These are phyloP conservation scores for Aspergillus sclerotialis DNA, from an alignment of 2,329 filamentous ascomycete species.

Conservation along the genomic window DNA sequence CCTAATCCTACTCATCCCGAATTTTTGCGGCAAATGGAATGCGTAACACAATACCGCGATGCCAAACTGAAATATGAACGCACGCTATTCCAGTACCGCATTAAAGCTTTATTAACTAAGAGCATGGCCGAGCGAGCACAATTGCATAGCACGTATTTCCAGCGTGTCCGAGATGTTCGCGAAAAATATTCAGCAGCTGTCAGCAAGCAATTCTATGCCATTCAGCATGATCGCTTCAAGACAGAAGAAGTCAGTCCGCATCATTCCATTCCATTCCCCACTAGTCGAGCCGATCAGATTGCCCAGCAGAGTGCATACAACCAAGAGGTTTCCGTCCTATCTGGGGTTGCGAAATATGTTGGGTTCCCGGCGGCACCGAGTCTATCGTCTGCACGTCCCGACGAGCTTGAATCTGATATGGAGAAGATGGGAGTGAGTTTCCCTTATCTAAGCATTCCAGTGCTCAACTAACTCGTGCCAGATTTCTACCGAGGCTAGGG, in stretches of 20 bases:
- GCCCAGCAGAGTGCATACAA: constrained; percentile 87
- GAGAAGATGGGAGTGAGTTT: constrained; percentile 76
- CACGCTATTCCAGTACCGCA: constrained; percentile 64
- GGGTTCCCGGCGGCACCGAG: constrained; percentile 94
- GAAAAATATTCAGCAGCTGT: constrained; percentile 73
- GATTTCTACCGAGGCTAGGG: constrained; percentile 24
- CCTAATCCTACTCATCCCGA: constrained; percentile 71
- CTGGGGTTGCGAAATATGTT: constrained; percentile 87
- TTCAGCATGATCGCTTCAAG: constrained; percentile 80
- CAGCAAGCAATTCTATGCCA: constrained; percentile 85
- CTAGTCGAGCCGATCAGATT: constrained; percentile 68
- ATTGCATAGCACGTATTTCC: constrained; percentile 84
- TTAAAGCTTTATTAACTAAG: constrained; percentile 64
- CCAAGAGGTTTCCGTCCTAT: constrained; percentile 83
- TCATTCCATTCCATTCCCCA: constrained; percentile 74
- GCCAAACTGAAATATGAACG: constrained; percentile 73
- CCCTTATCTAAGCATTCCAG: not conserved
- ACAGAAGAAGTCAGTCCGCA: constrained; percentile 71
- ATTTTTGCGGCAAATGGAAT: constrained; percentile 82
- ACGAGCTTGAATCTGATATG: constrained; percentile 79
- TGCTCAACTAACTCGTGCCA: constrained; percentile 5
- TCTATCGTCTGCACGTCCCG: constrained; percentile 62
- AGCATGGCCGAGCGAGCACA: constrained; percentile 78
- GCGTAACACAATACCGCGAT: constrained; percentile 72
- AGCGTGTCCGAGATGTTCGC: constrained; percentile 73